Evolutionary conservation across 495 filamentous ascomycete genomes (phyloP), one percentile per base, ranked within the genome.

Genomic region (Diplogelasinospora grovesii): DNA sequence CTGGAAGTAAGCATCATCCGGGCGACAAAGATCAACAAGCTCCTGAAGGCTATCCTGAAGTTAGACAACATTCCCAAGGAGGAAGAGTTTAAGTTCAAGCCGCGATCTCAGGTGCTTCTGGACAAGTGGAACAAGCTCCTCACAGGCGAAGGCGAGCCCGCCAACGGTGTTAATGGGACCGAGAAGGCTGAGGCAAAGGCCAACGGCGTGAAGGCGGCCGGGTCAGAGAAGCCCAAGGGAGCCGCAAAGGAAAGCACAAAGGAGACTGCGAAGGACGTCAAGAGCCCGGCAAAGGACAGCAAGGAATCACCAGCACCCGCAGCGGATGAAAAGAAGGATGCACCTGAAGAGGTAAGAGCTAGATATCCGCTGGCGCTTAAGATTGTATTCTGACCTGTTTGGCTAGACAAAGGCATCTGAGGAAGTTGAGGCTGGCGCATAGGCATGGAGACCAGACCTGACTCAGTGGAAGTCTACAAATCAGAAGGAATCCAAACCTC

Each of bases 21-120:
- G 35, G 64, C 59, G 4, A 95, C 89, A 23, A 94, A 94, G 70
- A 93, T 95, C 62, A 85, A 94, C 73, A 95, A 95, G 65, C 89
- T 96, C 7, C 71, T 95, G 32, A 89, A 87, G 65, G 86, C 79
- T 27, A 90, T 96, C 53, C 69, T 94, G 49, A 94, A 92, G 66
- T 70, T 95, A 2, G 62, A 73, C 13, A 69, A 73, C 3, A 94
- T 95, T 45, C 89, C 89, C 4, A 81, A 78, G 27, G 89, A 96
- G 37, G 83, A 87, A 20, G 81, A 90, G 43, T 89, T 81, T 64
- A 67, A 82, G 20, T 89, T 95, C 78, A 88, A 87, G 61, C 63
- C 78, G 35, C 82, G 89, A 22, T 83, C 84, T 25, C 72, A 83
- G 43, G 66, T 69, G 13, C 70, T 95, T 24, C 66, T 95, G 11